Evolutionary conservation across 768 basidiomycete genomes (phyloP), one percentile per base, ranked within the genome.

Genomic region (Melanogaster broomeanus): DNA sequence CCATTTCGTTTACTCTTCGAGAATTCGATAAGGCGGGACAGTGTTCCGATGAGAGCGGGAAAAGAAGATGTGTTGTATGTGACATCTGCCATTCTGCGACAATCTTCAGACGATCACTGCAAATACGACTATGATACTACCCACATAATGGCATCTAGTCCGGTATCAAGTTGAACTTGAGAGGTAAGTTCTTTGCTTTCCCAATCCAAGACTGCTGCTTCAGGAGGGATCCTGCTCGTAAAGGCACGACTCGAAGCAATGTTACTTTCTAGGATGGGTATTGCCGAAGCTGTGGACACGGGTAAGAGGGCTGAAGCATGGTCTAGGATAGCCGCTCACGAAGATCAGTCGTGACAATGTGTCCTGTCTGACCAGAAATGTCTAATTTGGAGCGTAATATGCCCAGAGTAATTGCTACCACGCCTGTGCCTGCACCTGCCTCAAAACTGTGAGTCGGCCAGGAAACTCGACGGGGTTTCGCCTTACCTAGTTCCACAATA

Each of bases 41-140:
- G 71, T 0, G 91, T 93, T n/a, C 72, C 71, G 16, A 92, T 68
- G 35, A 96, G 81, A 0, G 87, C 76, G 2, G 88, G 82, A 67
- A 96, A 97, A 2, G 91, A 88, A 1, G 84, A 72, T 1, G 90
- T 91, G 71, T 96, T 96, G 73, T 95, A 96, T 1, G 92, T 87
- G 8, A 95, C 90, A 60, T 97, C 94, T 12, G 93, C 90, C 84
- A 95, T 92, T 39, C 93, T 94, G 58, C n/a, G 34, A 22, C 15
- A 19, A 8, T 24, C 12, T 35, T 51, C 28, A 52, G 41, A 48
- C 9, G 3, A 18, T 13, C 6, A 6, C 15, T 1, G 8, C 22
- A 21, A 13, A 1, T 3, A 31, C 22, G 2, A 12, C 13, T 22
- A 28, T 47, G 45, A 27, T 30, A 9, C 19, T 10, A 75, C 87